Base-by-base conservation (phyloP, 108 stramenopile species). In the Skeletonema potamos region DNA sequence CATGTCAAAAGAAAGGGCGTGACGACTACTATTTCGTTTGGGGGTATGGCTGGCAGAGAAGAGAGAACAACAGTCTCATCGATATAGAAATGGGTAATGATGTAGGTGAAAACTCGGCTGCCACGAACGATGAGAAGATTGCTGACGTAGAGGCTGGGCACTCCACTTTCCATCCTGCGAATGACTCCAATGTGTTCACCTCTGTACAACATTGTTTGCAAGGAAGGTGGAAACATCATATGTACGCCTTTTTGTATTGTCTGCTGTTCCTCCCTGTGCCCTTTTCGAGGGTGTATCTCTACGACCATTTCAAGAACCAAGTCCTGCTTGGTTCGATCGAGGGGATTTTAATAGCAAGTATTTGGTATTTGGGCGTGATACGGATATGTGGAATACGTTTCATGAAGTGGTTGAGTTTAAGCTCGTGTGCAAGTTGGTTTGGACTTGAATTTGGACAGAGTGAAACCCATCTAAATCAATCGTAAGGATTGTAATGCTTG, bases 301-400 rank as follows among this genome's bases (percentile, higher is more conserved):
- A 79, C 54, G 78, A 79, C 39, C 78, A 79, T 44, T 68, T 39
- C 27, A 30, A 32, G 15, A 56, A 68, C 43, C 78, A 79, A 62
- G 78, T 79, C 24, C 29, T 79, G 60, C 32, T 68, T 30, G 78
- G 78, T 8, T 67, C 71, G 1, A 39, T 26, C 33, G 58, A 68
- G 18, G 78, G 78, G 5, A 60, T 70, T 2, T 18, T 51, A 17
- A 41, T 59, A 24, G 62, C 65, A 24, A 34, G 32, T 11, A 13
- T 68, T 2, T 72, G 71, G 65, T 79, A 64, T 32, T 51, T 66
- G 58, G 51, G 66, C 9, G 12, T 79, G 37, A 72, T 79, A 28
- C 68, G 78, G 43, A 29, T 17, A 0, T 72, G 34, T 55, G 61
- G 48, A 51, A 20, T 22, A 20, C 48, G 48, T 51, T 51, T 20